phyloP scores from a whole-genome alignment of 352 stramenopile species.

The Globisporangium echinulatum region DNA sequence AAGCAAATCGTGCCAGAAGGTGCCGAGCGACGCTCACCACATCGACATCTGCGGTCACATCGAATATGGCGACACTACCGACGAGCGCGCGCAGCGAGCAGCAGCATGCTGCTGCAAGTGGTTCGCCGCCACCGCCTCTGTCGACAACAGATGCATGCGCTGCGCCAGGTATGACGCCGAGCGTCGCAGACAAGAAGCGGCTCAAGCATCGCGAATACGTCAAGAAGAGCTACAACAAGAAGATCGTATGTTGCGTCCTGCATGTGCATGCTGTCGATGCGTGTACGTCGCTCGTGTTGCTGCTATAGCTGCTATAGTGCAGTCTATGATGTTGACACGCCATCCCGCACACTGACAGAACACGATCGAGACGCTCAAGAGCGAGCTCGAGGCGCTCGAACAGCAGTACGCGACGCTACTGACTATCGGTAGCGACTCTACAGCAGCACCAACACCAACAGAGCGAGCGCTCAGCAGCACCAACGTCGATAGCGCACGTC shows the following conservation, averaged over 20 bases:
- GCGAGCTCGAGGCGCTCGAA: constrained; percentile 36
- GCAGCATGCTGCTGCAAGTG: too few relatives aligned
- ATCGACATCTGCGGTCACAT: too few relatives aligned
- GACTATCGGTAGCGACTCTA: background rate
- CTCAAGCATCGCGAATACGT: constrained; percentile 65
- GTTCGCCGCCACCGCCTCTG: background rate
- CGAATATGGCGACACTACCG: too few relatives aligned
- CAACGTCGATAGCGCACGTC: constrained; percentile 2
- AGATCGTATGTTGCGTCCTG: constrained; percentile 38
- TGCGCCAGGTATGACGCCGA: constrained; percentile 4
- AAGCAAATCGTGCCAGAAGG: too few relatives aligned
- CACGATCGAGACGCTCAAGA: constrained; percentile 41
- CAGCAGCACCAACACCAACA: background rate
- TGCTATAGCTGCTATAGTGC: background rate
- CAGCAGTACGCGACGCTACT: constrained; percentile 38
- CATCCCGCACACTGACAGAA: constrained; percentile 5
- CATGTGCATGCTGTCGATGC: background rate
- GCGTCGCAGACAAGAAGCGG: constrained; percentile 37
- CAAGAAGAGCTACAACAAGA: constrained; percentile 68
- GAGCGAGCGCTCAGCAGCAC: background rate
- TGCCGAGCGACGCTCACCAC: too few relatives aligned
- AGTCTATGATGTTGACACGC: background rate
- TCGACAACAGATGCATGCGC: background rate
- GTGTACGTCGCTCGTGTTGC: background rate
- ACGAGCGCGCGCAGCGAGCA: too few relatives aligned